Percentiles rank a stretch among this genome's conserved stretches.
These are phyloP conservation scores for Suhomyces choctaworum DNA, from an alignment of 1,139 yeast genomes.

Conservation along the genomic window DNA sequence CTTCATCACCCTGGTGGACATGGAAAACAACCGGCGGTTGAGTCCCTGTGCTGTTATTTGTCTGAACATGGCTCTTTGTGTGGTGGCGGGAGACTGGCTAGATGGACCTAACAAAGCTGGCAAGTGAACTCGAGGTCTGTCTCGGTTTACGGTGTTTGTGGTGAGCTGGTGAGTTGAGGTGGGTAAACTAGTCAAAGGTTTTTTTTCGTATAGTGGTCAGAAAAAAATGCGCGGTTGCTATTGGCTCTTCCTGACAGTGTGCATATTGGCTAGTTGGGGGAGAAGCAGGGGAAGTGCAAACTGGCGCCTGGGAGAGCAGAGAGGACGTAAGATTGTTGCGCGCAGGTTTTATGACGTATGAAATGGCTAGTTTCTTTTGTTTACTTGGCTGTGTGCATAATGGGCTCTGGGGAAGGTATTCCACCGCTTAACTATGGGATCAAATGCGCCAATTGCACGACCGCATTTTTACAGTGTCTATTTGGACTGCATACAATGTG, in stretches of 20 bases:
- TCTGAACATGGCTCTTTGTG: constrained; percentile 17
- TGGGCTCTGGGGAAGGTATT: neutral
- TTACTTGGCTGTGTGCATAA: constrained; percentile 3
- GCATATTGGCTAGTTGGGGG: too few relatives aligned
- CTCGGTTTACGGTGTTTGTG: too few relatives aligned
- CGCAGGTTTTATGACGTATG: too few relatives aligned
- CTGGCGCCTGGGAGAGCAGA: too few relatives aligned
- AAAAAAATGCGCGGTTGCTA: constrained; percentile 15
- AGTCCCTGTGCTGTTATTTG: constrained; percentile 16
- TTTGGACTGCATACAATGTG: too few relatives aligned
- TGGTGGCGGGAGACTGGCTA: neutral
- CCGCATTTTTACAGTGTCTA: too few relatives aligned
- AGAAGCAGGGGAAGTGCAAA: too few relatives aligned
- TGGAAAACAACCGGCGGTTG: constrained; percentile 16
- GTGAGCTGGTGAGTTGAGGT: constrained; percentile 7
- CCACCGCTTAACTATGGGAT: too few relatives aligned
- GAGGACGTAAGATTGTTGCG: too few relatives aligned
- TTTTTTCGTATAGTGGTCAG: constrained; percentile 14
- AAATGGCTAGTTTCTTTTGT: too few relatives aligned
- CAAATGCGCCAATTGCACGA: too few relatives aligned
- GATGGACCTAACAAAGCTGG: neutral
- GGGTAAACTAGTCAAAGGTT: constrained; percentile 9
- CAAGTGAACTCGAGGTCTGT: constrained; percentile 4
- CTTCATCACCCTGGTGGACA: constrained; percentile 27
- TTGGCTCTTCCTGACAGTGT: too few relatives aligned